Conservation (phyloP, 2,329 filamentous ascomycete species). For the Sphaceloma murrayae region DNA sequence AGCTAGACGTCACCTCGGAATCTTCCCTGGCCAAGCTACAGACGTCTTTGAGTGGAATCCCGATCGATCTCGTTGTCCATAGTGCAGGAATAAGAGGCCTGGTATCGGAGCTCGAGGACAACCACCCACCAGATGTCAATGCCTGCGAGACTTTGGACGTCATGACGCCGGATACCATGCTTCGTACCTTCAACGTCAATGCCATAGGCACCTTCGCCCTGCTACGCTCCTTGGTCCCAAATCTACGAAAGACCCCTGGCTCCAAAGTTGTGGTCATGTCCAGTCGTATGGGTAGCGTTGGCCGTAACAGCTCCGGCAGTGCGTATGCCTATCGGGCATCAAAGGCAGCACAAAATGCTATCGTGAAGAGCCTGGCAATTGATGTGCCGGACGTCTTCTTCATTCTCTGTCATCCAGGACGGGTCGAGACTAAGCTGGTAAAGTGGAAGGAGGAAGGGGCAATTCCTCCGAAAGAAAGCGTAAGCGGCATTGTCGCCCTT, state of each 20-base stretch:
- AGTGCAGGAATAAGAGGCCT: constrained; percentile 38
- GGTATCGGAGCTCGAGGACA: constrained; percentile 26
- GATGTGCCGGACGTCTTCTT: constrained; percentile 37
- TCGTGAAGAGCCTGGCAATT: constrained; percentile 36
- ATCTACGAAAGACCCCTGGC: constrained; percentile 22
- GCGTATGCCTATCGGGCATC: constrained; percentile 41
- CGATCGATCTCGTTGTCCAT: constrained; percentile 36
- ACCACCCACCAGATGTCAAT: constrained; percentile 29
- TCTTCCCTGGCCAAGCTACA: constrained; percentile 23
- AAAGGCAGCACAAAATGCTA: constrained; percentile 39
- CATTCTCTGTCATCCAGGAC: constrained; percentile 37
- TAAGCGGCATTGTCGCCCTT: constrained; percentile 31
- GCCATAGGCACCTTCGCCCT: constrained; percentile 35
- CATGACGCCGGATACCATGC: constrained; percentile 35
- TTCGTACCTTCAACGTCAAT: constrained; percentile 34
- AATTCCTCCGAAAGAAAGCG: constrained; percentile 34
- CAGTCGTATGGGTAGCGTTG: constrained; percentile 38
- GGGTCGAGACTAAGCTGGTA: constrained; percentile 39
- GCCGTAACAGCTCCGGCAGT: constrained; percentile 32
- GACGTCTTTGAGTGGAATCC: constrained; percentile 18
- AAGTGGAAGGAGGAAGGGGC: constrained; percentile 38
- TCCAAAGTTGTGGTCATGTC: constrained; percentile 36
- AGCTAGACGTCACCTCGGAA: constrained; percentile 26
- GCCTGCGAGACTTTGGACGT: constrained; percentile 34
- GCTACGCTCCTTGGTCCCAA: constrained; percentile 31